These are phyloP conservation scores for Ustilago trichophora DNA, from an alignment of 1,284 basidiomycete genomes.

Conservation along the genomic window DNA sequence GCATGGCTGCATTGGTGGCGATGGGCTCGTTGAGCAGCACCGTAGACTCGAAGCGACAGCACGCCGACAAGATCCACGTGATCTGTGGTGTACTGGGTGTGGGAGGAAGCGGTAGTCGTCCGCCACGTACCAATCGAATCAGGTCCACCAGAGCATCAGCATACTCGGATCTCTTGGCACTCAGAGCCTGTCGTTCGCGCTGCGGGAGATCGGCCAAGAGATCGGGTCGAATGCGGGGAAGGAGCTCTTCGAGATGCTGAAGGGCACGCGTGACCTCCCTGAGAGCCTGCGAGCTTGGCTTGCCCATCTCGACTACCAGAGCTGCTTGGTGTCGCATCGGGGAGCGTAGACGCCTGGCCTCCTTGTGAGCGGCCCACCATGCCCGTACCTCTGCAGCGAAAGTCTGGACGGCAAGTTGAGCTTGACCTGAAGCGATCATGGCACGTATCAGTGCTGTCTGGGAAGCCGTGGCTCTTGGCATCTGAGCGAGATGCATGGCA, in stretches of 20 bases:
- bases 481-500: conserved; percentile 17
- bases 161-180: conserved; percentile 23
- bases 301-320: conserved; percentile 14
- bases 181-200: conserved; percentile 11
- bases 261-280: conserved; percentile 22
- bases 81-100: conserved; percentile 20
- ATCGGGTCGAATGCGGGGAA: conserved; percentile 15
- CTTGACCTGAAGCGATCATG: conserved; percentile 18
- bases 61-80: conserved; percentile 37
- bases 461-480: conserved; percentile 15
- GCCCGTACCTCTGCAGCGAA: conserved; percentile 26
- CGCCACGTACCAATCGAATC: conserved; percentile 20
- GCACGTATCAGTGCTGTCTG: conserved; percentile 30
- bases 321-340: conserved; percentile 17
- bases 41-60: conserved; percentile 34
- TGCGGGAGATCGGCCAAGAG: conserved; percentile 12
- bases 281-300: conserved; percentile 31
- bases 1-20: neutral
- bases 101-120: conserved; percentile 21
- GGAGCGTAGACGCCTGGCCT: conserved; percentile 10
- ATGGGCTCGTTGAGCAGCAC: conserved; percentile 6
- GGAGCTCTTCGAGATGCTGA: conserved; percentile 10
- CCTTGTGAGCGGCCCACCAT: conserved; percentile 34
- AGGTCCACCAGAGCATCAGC: conserved; percentile 25
- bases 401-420: conserved; percentile 12